Conservation (phyloP, 768 basidiomycete genomes). For the Serendipita sp. region DNA sequence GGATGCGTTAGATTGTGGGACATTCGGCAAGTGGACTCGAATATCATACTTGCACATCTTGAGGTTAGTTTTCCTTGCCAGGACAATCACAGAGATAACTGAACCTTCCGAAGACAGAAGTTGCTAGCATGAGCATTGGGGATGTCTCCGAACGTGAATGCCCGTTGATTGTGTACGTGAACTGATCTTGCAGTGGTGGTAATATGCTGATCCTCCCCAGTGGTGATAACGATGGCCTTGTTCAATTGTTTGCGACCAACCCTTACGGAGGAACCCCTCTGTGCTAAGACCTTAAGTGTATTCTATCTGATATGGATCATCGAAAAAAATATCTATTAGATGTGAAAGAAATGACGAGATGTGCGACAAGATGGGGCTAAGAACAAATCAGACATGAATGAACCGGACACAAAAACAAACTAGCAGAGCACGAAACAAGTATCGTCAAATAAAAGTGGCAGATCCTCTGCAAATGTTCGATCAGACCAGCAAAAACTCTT, state of each 20-base stretch:
- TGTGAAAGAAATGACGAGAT: background rate
- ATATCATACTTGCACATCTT: background rate
- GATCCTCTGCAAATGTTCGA: too few species aligned
- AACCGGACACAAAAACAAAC: too few species aligned
- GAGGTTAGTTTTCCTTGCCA: background rate
- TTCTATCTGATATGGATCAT: background rate
- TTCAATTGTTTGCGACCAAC: background rate
- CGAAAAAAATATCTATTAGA: background rate
- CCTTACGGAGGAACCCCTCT: background rate
- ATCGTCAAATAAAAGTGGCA: too few species aligned
- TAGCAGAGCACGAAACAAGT: too few species aligned
- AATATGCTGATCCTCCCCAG: background rate
- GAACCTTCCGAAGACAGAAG: background rate
- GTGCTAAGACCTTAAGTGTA: background rate
- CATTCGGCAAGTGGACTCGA: background rate
- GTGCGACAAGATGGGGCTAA: background rate
- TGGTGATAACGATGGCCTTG: constrained; percentile 1
- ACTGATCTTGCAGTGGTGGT: background rate
- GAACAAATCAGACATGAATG: background rate
- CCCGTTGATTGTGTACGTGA: background rate
- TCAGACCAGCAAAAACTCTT: too few species aligned
- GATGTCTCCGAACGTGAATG: background rate
- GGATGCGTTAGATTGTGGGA: background rate
- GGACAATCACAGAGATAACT: background rate
- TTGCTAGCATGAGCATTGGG: background rate